These are phyloP conservation scores for Scutellaria galericulata DNA, from an alignment of 257 asterid genomes.

Conservation along the genomic window DNA sequence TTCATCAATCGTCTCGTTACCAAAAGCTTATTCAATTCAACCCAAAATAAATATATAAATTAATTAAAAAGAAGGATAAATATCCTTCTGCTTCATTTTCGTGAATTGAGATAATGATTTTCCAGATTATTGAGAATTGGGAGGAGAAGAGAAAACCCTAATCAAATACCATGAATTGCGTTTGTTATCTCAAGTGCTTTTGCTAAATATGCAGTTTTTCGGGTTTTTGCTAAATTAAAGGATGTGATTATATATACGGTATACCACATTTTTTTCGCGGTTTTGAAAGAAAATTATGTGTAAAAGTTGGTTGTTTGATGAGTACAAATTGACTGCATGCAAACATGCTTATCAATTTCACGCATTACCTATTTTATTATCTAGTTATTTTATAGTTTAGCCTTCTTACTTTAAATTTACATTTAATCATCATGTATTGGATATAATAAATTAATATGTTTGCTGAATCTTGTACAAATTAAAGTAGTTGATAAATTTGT, in stretches of 20 bases:
- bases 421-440: no score
- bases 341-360: neutral
- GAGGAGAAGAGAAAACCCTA: constrained; percentile 41
- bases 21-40: neutral
- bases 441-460: no score
- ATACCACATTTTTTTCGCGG: constrained; percentile 31
- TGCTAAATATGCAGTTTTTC: constrained; percentile 31
- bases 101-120: constrained; percentile 16
- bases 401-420: no score
- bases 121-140: constrained; percentile 26
- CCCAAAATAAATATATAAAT: neutral
- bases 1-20: neutral
- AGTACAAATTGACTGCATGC: neutral
- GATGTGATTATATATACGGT: neutral
- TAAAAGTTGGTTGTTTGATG: neutral
- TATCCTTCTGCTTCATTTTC: neutral
- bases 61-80: no score
- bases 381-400: no score
- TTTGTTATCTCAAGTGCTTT: constrained; percentile 5
- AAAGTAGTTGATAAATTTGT: no score
- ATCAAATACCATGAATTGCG: constrained; percentile 16
- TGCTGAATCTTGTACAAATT: no score
- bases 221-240: constrained; percentile 23
- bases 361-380: no score
- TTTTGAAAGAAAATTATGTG: constrained; percentile 16